phyloP scores from a whole-genome alignment of 2,329 filamentous ascomycete species.

The Colletotrichum zoysiae region DNA sequence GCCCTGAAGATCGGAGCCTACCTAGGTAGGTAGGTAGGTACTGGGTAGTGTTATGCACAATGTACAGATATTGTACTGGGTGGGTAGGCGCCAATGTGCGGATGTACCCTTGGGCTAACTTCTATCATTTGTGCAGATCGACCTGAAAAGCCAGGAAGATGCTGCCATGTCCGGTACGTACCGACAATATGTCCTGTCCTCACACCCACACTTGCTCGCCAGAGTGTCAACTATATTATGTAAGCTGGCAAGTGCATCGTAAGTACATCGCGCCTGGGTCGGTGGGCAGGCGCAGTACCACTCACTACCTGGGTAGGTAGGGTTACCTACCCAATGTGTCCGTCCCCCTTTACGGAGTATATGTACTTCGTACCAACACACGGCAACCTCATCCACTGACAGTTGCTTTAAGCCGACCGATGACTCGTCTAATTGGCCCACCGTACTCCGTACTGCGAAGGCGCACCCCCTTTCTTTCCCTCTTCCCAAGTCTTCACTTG shows the following conservation, averaged over 20 bases:
- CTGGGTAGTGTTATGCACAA: conserved; percentile 1
- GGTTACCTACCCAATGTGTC: no score
- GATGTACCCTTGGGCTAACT: conserved; percentile 19
- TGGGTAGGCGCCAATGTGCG: conserved; percentile 1
- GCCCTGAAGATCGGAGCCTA: conserved; percentile 2
- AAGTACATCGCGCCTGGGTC: no score
- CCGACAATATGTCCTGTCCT: not conserved
- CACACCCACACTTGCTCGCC: no score
- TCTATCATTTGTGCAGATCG: conserved; percentile 40
- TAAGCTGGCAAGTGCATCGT: no score
- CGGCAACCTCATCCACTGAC: conserved; percentile 35
- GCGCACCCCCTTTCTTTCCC: conserved; percentile 4
- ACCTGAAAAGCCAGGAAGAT: conserved; percentile 33
- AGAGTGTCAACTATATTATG: no score
- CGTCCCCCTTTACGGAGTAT: no score
- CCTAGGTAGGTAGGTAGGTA: no score
- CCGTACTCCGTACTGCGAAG: not conserved
- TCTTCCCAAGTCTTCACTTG: not conserved
- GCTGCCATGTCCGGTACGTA: conserved; percentile 21
- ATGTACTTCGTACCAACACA: no score
- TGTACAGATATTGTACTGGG: not conserved
- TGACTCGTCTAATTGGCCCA: conserved; percentile 37
- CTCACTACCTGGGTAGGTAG: not conserved
- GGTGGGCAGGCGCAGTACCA: no score
- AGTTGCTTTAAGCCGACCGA: conserved; percentile 12